Base-by-base conservation (phyloP, 352 stramenopile species). In the Albugo laibachii region DNA sequence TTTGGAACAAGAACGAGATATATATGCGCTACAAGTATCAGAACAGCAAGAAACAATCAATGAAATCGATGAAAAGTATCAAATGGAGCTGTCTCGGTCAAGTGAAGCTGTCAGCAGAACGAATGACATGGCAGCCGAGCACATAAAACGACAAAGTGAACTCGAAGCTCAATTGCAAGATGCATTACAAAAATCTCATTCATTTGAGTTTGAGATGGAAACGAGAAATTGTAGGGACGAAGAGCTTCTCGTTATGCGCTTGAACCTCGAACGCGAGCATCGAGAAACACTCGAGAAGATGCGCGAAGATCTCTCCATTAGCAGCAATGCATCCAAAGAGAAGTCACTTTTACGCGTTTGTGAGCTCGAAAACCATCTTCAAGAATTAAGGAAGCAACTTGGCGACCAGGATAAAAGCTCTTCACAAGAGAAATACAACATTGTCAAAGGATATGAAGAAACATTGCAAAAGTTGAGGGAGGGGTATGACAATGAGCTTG, bases 251-350 rank as follows among this genome's bases (percentile, higher is more conserved):
- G 8, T 3, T 31, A 31, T 31, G 24, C 24, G 24, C 24, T 31
- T 31, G 24, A 8, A 31, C 3, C 3, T 31, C 24, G 61, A 82
- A 40, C 52, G 47, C 14, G 58, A 77, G 18, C 49, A 54, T 12
- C 48, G 58, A 35, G 41, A 58, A 2, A 49, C 76, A 1, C 31
- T 57, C 2, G 36, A 63, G 1, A 14, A 40, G 2, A 14, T 42
- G 27, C 51, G 58, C 41, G 44, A 62, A 27, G n/a, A 36, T 55
- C 71, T 31, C 3, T 31, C 24, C 3, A 31, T 8, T 31, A 3
- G 24, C n/a, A n/a, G n/a, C 24, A 31, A 31, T 31, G 24, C 24
- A 31, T 31, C 8, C 24, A 8, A 31, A 8, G 24, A 31, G 24
- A 8, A 31, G 8, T 43, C 38, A 10, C 3, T 43, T 24, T 8